phyloP scores from a whole-genome alignment of 2,329 filamentous ascomycete species.

The Leptographium lundbergii region DNA sequence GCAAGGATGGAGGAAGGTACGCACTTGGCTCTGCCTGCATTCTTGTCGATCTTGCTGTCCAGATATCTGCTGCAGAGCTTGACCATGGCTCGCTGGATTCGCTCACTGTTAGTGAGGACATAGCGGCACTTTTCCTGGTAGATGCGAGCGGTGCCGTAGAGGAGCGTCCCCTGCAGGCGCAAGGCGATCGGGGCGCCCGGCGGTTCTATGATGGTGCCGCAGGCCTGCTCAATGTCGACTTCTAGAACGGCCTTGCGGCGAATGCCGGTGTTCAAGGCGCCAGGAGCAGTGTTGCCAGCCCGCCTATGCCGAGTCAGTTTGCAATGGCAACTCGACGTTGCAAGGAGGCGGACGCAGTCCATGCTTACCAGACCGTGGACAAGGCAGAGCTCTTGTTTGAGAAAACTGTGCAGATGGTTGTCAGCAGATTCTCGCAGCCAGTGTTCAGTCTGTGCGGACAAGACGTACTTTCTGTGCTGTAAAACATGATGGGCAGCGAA shows the following conservation, averaged over 20 bases:
- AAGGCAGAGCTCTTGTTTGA: constrained; percentile 82
- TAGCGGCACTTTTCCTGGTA: constrained; percentile 82
- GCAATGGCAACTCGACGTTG: neutral
- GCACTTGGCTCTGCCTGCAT: constrained; percentile 61
- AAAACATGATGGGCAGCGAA: constrained; percentile 23
- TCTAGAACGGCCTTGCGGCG: constrained; percentile 77
- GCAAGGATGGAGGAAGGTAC: constrained; percentile 12
- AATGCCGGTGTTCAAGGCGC: constrained; percentile 57
- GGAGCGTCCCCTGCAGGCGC: constrained; percentile 75
- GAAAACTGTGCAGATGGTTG: constrained; percentile 41
- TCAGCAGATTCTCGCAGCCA: constrained; percentile 13
- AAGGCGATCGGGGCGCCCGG: constrained; percentile 76
- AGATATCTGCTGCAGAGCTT: constrained; percentile 59
- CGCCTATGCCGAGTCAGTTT: constrained; percentile 45
- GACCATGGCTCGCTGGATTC: constrained; percentile 42
- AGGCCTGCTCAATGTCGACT: constrained; percentile 78
- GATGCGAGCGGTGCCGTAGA: constrained; percentile 76
- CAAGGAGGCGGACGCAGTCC: neutral
- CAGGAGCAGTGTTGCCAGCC: constrained; percentile 73
- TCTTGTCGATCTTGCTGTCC: constrained; percentile 51
- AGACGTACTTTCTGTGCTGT: constrained; percentile 77
- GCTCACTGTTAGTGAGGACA: constrained; percentile 68
- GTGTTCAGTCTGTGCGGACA: neutral
- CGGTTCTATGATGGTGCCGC: constrained; percentile 70
- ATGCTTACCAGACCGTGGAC: constrained; percentile 75